phyloP scores from a whole-genome alignment of 2,329 filamentous ascomycete species.

The Westerdykella sp. region DNA sequence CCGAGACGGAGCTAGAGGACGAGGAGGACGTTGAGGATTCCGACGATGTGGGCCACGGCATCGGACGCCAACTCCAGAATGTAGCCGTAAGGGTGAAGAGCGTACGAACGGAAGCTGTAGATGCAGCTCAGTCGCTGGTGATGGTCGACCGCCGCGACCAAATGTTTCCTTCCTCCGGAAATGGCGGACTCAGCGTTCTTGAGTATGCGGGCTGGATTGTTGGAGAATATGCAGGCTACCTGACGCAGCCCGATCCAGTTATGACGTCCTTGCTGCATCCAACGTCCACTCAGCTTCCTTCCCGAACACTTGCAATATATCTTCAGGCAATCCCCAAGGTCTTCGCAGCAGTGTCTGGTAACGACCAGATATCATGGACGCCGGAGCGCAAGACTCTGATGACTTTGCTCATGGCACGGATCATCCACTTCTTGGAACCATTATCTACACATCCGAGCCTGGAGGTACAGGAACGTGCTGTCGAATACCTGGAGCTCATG shows the following conservation, averaged over 20 bases:
- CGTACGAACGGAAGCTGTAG: constrained; percentile 71
- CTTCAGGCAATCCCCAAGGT: constrained; percentile 83
- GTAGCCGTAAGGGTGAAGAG: constrained; percentile 86
- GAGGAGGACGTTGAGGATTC: constrained; percentile 20
- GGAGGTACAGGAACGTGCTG: constrained; percentile 90
- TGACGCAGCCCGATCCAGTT: constrained; percentile 64
- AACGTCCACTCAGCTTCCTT: constrained; percentile 51
- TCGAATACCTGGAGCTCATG: constrained; percentile 86
- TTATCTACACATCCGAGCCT: constrained; percentile 76
- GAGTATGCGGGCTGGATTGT: constrained; percentile 76
- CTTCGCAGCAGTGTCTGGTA: constrained; percentile 64
- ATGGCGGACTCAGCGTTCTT: constrained; percentile 57
- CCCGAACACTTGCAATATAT: constrained; percentile 68
- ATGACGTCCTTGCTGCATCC: constrained; percentile 69
- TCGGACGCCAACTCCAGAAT: constrained; percentile 82
- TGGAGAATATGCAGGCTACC: constrained; percentile 75
- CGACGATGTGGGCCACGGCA: constrained; percentile 56
- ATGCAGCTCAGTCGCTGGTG: constrained; percentile 72
- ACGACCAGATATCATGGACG: constrained; percentile 63
- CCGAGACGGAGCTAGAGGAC: constrained; percentile 17
- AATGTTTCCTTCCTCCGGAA: constrained; percentile 48
- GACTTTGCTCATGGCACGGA: constrained; percentile 70
- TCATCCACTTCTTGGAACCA: constrained; percentile 75
- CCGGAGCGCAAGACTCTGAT: constrained; percentile 66
- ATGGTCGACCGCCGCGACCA: constrained; percentile 56